phyloP scores from a whole-genome alignment of 2,329 filamentous ascomycete genomes.

The Fusarium udum region DNA sequence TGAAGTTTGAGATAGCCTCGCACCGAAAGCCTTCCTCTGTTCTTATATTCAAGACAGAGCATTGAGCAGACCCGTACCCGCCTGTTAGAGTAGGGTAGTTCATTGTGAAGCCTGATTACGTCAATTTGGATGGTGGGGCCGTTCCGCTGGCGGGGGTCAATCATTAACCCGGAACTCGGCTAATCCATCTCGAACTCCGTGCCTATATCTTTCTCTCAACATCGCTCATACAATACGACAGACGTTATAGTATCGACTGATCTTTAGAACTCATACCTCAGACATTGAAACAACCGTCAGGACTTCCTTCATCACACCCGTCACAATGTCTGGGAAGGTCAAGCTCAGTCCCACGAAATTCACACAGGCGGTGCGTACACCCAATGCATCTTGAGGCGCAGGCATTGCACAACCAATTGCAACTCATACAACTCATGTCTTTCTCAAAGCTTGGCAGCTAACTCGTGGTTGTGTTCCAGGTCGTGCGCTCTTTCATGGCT shows the following conservation, averaged over 20 bases:
- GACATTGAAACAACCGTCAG: accelerated
- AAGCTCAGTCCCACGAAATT: slow-evolving; percentile 49
- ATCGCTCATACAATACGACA: not conserved
- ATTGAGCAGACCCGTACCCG: too few relatives aligned
- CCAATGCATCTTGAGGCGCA: not conserved
- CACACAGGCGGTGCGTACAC: slow-evolving; percentile 47
- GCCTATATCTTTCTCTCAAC: not conserved
- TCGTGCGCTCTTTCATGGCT: slow-evolving; percentile 84
- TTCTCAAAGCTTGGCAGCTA: accelerated
- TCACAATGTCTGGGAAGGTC: slow-evolving; percentile 48
- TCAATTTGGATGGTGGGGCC: slow-evolving; percentile 8
- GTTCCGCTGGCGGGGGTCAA: slow-evolving; percentile 3
- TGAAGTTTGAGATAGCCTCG: accelerated
- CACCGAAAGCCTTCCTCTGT: accelerated
- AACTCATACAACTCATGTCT: accelerated
- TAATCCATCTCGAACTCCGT: slow-evolving; percentile 12
- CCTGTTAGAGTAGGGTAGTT: too few relatives aligned
- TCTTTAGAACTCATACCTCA: accelerated
- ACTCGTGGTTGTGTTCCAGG: slow-evolving; percentile 58
- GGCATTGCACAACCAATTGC: not conserved
- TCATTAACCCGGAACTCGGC: slow-evolving; percentile 7
- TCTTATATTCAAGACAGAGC: accelerated
- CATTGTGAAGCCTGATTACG: not conserved
- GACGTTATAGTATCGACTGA: accelerated
- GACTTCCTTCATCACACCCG: too few relatives aligned